A percentile compares a stretch with the other conserved stretches of the same genome.
These are phyloP conservation scores for Triangularia verruculosa DNA, from an alignment of 2,329 filamentous ascomycete species.

Conservation along the genomic window DNA sequence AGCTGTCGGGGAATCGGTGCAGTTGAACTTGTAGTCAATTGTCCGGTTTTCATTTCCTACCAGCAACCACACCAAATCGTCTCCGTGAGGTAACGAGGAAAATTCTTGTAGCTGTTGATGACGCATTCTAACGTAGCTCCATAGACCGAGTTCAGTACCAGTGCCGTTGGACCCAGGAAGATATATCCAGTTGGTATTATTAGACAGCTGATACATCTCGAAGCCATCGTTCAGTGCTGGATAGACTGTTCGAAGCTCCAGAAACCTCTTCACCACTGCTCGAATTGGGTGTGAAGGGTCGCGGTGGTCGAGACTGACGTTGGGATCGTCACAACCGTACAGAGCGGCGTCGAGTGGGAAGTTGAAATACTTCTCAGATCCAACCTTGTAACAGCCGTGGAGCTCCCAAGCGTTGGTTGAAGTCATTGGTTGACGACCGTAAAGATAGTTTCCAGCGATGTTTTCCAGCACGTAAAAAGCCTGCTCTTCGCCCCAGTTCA, in stretches of 20 bases:
- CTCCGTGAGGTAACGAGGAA: conserved; percentile 22
- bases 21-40: conserved; percentile 49
- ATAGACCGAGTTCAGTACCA: conserved; percentile 53
- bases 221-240: conserved; percentile 60
- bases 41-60: conserved; percentile 51
- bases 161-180: conserved; percentile 51
- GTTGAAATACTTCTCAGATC: conserved; percentile 54
- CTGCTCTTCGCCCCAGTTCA: conserved; percentile 67
- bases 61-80: conserved; percentile 48
- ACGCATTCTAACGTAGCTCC: conserved; percentile 58
- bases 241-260: conserved; percentile 54
- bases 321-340: conserved; percentile 53
- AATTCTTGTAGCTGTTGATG: conserved; percentile 41
- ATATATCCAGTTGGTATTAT: conserved; percentile 50
- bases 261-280: conserved; percentile 60
- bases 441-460: conserved; percentile 63
- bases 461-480: conserved; percentile 62
- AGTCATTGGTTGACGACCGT: conserved; percentile 61
- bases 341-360: conserved; percentile 55
- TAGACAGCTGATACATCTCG: conserved; percentile 54
- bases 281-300: conserved; percentile 61
- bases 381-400: conserved; percentile 61
- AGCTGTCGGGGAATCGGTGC: conserved; percentile 40
- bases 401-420: conserved; percentile 60
- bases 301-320: conserved; percentile 57